Percentiles rank a stretch among this genome's conserved stretches.
These are phyloP conservation scores for Tuber borchii DNA, from an alignment of 495 filamentous ascomycete genomes.

Conservation along the genomic window DNA sequence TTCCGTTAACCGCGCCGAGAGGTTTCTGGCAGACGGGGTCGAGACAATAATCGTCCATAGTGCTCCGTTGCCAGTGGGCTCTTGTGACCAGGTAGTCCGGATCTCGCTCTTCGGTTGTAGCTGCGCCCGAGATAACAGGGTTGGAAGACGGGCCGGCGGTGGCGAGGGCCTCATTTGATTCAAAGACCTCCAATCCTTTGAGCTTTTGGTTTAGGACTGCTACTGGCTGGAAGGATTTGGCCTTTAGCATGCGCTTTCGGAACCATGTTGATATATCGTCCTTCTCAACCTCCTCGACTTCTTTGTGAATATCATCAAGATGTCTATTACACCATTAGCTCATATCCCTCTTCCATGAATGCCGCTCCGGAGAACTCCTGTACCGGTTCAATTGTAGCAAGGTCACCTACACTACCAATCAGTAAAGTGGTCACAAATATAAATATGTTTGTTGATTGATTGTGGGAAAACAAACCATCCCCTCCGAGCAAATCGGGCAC, in stretches of 20 bases:
- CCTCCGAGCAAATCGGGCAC: conserved; percentile 93
- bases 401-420: conserved; percentile 58
- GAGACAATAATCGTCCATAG: conserved; percentile 68
- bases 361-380: conserved; percentile 6
- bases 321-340: conserved; percentile 52
- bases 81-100: conserved; percentile 84
- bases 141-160: conserved; percentile 26
- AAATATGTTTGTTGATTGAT: conserved; percentile 23
- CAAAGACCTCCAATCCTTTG: conserved; percentile 94
- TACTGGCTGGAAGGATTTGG: conserved; percentile 89
- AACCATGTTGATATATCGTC: conserved; percentile 99
- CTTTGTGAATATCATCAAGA: conserved; percentile 87
- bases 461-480: conserved; percentile 62
- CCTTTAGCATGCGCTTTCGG: conserved; percentile 89
- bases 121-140: conserved; percentile 24
- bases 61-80: conserved; percentile 77
- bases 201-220: conserved; percentile 90
- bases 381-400: conserved; percentile 87
- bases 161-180: conserved; percentile 70
- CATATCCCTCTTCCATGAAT: not conserved
- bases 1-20: conserved; percentile 70
- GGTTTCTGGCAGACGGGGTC: conserved; percentile 79
- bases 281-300: conserved; percentile 86
- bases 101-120: conserved; percentile 52
- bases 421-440: conserved; percentile 13